phyloP scores from a whole-genome alignment of 2,329 filamentous ascomycete genomes.

The Dactylellina drechsleri region DNA sequence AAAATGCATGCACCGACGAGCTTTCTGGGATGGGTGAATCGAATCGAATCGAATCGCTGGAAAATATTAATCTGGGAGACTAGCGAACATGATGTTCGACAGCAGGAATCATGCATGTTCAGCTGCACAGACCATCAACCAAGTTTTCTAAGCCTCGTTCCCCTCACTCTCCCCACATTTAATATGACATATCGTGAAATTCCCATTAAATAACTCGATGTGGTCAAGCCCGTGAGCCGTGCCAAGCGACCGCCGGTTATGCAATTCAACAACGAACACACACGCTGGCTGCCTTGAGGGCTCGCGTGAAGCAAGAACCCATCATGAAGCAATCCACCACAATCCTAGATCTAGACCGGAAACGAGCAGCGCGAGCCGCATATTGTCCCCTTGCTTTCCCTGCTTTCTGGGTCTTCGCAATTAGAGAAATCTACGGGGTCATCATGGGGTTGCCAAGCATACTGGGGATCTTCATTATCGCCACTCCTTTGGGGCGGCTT shows the following conservation, averaged over 20 bases:
- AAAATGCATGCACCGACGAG: background rate
- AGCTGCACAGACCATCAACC: too few species aligned
- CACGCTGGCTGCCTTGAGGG: too few species aligned
- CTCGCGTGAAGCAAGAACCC: background rate
- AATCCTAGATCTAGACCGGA: background rate
- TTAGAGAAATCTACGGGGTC: background rate
- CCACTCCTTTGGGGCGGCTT: background rate
- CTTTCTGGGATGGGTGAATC: too few species aligned
- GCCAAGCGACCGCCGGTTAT: background rate
- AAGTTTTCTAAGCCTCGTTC: too few species aligned
- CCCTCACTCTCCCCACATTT: too few species aligned
- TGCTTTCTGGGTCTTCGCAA: background rate
- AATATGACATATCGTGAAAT: too few species aligned
- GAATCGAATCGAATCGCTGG: too few species aligned
- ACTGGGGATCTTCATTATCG: constrained; percentile 1
- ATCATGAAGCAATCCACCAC: background rate
- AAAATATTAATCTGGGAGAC: too few species aligned
- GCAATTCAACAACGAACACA: background rate
- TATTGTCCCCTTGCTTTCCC: background rate
- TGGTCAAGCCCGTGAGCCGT: background rate
- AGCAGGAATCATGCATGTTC: too few species aligned
- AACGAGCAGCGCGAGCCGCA: background rate
- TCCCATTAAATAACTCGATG: background rate
- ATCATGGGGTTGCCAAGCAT: constrained; percentile 1
- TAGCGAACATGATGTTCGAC: too few species aligned